A percentile compares a stretch with the other conserved stretches of the same genome.
These are phyloP conservation scores for Megacollybia platyphylla DNA, from an alignment of 1,284 basidiomycete species.

Conservation along the genomic window DNA sequence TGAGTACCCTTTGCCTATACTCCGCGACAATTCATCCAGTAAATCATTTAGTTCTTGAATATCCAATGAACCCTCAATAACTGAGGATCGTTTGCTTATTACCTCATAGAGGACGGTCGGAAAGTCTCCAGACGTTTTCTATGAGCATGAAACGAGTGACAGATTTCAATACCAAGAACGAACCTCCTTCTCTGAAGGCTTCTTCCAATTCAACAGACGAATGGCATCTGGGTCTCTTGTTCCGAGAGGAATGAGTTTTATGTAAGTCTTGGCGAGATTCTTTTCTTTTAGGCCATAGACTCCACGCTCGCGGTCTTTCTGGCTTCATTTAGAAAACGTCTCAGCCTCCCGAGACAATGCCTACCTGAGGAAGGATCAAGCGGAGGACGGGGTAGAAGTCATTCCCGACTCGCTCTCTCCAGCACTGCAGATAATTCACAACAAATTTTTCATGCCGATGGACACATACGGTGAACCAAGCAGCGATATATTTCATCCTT, in stretches of 20 bases:
- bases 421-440: slow-evolving; percentile 35
- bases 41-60: slow-evolving; percentile 72
- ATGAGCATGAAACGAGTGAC: background rate
- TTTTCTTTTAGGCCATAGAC: slow-evolving; percentile 90
- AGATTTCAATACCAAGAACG: slow-evolving; percentile 11
- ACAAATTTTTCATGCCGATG: background rate
- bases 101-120: slow-evolving; percentile 77
- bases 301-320: slow-evolving; percentile 86
- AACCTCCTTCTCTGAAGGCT: slow-evolving; percentile 59
- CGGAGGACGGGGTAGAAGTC: slow-evolving; percentile 69
- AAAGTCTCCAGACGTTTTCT: slow-evolving; percentile 76
- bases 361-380: slow-evolving; percentile 63
- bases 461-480: slow-evolving; percentile 66
- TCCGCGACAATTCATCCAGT: slow-evolving; percentile 64
- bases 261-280: slow-evolving; percentile 81
- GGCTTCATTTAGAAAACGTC: slow-evolving; percentile 4
- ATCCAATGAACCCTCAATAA: slow-evolving; percentile 63
- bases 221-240: slow-evolving; percentile 69
- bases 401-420: slow-evolving; percentile 61
- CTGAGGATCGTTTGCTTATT: slow-evolving; percentile 72
- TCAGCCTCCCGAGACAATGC: slow-evolving; percentile 6
- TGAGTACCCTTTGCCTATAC: slow-evolving; percentile 54
- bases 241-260: slow-evolving; percentile 76
- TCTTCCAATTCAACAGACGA: slow-evolving; percentile 82
- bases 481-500: slow-evolving; percentile 44